Conservation (phyloP, 805 yeast genomes). For the Saccharomycopsis microspora region DNA sequence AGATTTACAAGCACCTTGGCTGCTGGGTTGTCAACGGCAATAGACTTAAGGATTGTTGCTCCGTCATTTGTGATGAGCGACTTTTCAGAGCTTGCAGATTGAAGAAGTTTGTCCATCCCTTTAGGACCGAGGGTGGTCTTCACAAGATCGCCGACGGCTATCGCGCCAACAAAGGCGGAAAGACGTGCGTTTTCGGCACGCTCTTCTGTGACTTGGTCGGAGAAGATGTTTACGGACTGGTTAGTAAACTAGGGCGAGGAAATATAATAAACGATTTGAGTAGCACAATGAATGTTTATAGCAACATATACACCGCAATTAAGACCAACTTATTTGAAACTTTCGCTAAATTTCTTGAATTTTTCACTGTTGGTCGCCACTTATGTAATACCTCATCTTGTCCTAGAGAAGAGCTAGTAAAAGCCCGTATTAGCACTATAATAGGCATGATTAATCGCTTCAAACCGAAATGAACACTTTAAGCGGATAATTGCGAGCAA, state of each 20-base stretch:
- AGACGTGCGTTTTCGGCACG: slow-evolving; percentile 97
- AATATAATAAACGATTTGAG: neutral
- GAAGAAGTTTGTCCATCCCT: slow-evolving; percentile 95
- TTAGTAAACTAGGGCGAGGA: slow-evolving; percentile 1
- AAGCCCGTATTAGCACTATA: too few relatives aligned
- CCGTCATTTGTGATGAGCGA: slow-evolving; percentile 93
- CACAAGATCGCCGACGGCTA: slow-evolving; percentile 96
- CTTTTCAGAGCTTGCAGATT: slow-evolving; percentile 69
- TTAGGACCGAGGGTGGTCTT: slow-evolving; percentile 90
- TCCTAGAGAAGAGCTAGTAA: too few relatives aligned
- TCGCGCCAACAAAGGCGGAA: slow-evolving; percentile 96
- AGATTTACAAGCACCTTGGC: slow-evolving; percentile 92
- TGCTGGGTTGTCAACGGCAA: slow-evolving; percentile 92
- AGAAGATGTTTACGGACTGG: slow-evolving; percentile 82
- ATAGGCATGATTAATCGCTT: too few relatives aligned
- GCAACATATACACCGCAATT: too few relatives aligned
- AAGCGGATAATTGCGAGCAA: too few relatives aligned
- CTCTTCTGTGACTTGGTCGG: slow-evolving; percentile 96
- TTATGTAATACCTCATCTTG: too few relatives aligned
- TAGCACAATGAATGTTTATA: neutral
- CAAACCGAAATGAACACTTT: too few relatives aligned
- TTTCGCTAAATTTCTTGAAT: too few relatives aligned
- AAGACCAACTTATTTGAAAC: too few relatives aligned
- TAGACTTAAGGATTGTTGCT: slow-evolving; percentile 76
- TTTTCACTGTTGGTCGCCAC: too few relatives aligned